A percentile compares a stretch with the other conserved stretches of the same genome.
phyloP scores from a whole-genome alignment of 2,329 filamentous ascomycete genomes.

The Cordyceps javanica region DNA sequence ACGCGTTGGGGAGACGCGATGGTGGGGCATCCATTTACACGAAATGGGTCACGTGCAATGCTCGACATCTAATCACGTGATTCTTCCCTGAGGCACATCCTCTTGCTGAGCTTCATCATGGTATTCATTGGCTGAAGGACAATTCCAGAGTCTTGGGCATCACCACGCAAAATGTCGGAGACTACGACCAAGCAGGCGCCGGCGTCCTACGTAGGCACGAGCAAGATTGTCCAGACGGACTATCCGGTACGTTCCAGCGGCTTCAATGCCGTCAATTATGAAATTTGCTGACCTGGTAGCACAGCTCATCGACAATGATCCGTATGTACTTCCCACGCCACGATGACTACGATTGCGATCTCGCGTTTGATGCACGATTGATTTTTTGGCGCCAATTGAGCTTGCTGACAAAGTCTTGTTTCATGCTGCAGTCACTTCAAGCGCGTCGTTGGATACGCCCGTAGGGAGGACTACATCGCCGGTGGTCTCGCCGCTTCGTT shows the following conservation, averaged over 20 bases:
- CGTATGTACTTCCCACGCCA: slow-evolving; percentile 50
- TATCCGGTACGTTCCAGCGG: slow-evolving; percentile 65
- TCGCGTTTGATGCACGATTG: neutral
- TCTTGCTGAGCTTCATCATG: slow-evolving; percentile 18
- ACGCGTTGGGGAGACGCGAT: slow-evolving; percentile 19
- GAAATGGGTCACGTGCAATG: slow-evolving; percentile 4
- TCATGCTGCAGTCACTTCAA: slow-evolving; percentile 66
- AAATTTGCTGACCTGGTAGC: slow-evolving; percentile 22
- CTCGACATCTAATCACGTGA: slow-evolving; percentile 25
- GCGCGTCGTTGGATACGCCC: slow-evolving; percentile 82
- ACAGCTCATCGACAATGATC: slow-evolving; percentile 98
- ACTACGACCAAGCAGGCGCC: slow-evolving; percentile 31
- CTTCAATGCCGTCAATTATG: slow-evolving; percentile 19
- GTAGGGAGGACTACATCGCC: slow-evolving; percentile 73
- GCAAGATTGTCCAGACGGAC: slow-evolving; percentile 74
- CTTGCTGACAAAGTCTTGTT: slow-evolving; percentile 18
- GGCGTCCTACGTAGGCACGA: slow-evolving; percentile 35
- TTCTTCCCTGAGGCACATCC: slow-evolving; percentile 24
- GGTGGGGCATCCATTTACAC: slow-evolving; percentile 13
- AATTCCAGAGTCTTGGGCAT: slow-evolving; percentile 22
- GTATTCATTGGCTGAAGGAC: slow-evolving; percentile 12
- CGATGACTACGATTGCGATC: slow-evolving; percentile 6
- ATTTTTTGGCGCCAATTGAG: neutral
- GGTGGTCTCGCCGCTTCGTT: slow-evolving; percentile 63
- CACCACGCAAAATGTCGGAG: slow-evolving; percentile 31